phyloP scores from a whole-genome alignment of 2,329 filamentous ascomycete genomes.

The Coccinonectria pachysandricola region DNA sequence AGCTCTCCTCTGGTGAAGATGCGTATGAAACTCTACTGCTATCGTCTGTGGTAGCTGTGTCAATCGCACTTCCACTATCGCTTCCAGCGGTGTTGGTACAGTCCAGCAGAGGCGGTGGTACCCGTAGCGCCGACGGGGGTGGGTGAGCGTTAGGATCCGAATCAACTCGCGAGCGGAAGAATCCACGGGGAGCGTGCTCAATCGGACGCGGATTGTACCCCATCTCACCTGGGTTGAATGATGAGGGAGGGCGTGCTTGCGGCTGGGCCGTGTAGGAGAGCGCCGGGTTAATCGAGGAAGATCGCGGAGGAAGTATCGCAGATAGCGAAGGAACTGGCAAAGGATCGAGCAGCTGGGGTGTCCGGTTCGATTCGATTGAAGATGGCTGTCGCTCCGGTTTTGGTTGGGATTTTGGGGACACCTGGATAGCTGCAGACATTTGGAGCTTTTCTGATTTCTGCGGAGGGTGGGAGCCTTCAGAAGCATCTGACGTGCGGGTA shows the following conservation, averaged over 20 bases:
- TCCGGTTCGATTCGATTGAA: not conserved
- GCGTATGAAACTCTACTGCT: conserved; percentile 6
- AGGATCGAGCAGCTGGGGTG: not conserved
- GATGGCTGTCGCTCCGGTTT: no score
- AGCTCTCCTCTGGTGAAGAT: conserved; percentile 12
- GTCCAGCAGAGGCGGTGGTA: conserved; percentile 12
- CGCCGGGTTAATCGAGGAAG: conserved; percentile 4
- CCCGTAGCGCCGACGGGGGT: conserved; percentile 14
- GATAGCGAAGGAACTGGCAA: not conserved
- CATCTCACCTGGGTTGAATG: conserved; percentile 2
- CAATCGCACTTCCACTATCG: conserved; percentile 2
- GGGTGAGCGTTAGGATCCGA: conserved; percentile 13
- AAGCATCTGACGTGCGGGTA: no score
- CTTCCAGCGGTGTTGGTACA: conserved; percentile 4
- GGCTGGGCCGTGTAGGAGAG: not conserved
- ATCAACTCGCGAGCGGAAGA: conserved; percentile 16
- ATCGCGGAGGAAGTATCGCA: conserved; percentile 5
- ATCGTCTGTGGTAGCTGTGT: conserved; percentile 9
- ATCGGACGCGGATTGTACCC: conserved; percentile 15
- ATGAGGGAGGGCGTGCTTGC: conserved; percentile 2
- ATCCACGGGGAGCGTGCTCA: conserved; percentile 14
- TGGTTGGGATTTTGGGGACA: not conserved
- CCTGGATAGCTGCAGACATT: no score
- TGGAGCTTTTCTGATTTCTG: no score
- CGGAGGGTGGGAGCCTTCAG: no score